Evolutionary conservation across 306 rosid genomes (phyloP).

Genomic region (Vachellia collinsii): DNA sequence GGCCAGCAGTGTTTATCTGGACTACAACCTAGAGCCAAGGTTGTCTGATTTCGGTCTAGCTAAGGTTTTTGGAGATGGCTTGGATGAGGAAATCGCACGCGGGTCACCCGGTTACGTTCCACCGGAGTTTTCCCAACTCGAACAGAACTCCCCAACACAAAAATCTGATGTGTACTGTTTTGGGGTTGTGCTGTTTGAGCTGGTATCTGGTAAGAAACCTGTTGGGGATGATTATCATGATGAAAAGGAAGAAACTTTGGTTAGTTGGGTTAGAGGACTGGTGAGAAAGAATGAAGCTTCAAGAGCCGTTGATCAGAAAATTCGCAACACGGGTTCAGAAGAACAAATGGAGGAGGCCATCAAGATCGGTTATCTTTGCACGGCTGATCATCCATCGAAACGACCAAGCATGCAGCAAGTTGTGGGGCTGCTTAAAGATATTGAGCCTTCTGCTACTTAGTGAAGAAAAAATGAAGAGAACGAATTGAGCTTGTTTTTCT

Average conservation of each 20-base stretch:
- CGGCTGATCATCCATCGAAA: constrained; percentile 86
- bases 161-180: constrained; percentile 96
- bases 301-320: constrained; percentile 76
- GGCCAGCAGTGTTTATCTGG: constrained; percentile 92
- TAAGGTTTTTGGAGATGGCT: constrained; percentile 79
- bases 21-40: constrained; percentile 85
- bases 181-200: constrained; percentile 89
- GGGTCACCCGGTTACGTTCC: no score
- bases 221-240: constrained; percentile 81
- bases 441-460: constrained; percentile 60
- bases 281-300: constrained; percentile 74
- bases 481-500: constrained; percentile 30
- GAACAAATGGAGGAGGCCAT: constrained; percentile 93
- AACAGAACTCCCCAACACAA: constrained; percentile 66
- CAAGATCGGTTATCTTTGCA: constrained; percentile 93
- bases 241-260: constrained; percentile 73
- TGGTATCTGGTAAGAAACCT: constrained; percentile 86
- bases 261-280: constrained; percentile 84
- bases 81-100: constrained; percentile 76
- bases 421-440: constrained; percentile 98
- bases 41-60: constrained; percentile 95
- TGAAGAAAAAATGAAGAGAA: constrained; percentile 39
- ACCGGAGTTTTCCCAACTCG: constrained; percentile 78
- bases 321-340: constrained; percentile 68
- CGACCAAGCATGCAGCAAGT: constrained; percentile 98